Evolutionary conservation across 1,284 basidiomycete species (phyloP).

Genomic region (Microbotryum saponariae): DNA sequence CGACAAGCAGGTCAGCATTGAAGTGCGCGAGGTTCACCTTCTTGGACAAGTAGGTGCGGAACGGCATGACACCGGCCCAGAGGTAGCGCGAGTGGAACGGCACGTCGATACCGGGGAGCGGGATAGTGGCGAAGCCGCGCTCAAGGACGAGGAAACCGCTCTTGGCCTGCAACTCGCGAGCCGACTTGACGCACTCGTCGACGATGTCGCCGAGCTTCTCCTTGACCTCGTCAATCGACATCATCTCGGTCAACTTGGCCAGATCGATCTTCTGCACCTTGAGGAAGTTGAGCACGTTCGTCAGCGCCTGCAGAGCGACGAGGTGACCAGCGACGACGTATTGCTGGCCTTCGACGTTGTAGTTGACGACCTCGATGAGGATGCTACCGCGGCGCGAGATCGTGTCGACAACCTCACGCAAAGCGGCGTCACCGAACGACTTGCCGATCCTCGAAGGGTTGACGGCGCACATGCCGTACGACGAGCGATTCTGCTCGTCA

Average conservation of each 20-base stretch:
- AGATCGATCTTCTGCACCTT: slow-evolving; percentile 97
- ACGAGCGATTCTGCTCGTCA: slow-evolving; percentile 81
- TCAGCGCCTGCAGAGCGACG: slow-evolving; percentile 82
- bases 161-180: slow-evolving; percentile 63
- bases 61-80: slow-evolving; percentile 96
- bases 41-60: slow-evolving; percentile 92
- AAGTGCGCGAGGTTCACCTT: slow-evolving; percentile 87
- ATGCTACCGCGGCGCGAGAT: slow-evolving; percentile 69
- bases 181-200: slow-evolving; percentile 67
- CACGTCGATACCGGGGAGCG: slow-evolving; percentile 93
- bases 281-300: slow-evolving; percentile 82
- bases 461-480: slow-evolving; percentile 98
- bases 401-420: slow-evolving; percentile 89
- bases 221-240: slow-evolving; percentile 78
- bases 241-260: slow-evolving; percentile 77
- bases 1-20: slow-evolving; percentile 83
- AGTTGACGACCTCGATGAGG: slow-evolving; percentile 92
- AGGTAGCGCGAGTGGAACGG: slow-evolving; percentile 98
- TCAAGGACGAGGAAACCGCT: slow-evolving; percentile 91
- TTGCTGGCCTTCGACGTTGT: slow-evolving; percentile 93
- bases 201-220: slow-evolving; percentile 88
- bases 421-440: slow-evolving; percentile 76
- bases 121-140: slow-evolving; percentile 84
- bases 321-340: slow-evolving; percentile 97
- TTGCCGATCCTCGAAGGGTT: slow-evolving; percentile 92